These are phyloP conservation scores for Noccaea bulbosa DNA, from an alignment of 345 rosid species.

Conservation along the genomic window DNA sequence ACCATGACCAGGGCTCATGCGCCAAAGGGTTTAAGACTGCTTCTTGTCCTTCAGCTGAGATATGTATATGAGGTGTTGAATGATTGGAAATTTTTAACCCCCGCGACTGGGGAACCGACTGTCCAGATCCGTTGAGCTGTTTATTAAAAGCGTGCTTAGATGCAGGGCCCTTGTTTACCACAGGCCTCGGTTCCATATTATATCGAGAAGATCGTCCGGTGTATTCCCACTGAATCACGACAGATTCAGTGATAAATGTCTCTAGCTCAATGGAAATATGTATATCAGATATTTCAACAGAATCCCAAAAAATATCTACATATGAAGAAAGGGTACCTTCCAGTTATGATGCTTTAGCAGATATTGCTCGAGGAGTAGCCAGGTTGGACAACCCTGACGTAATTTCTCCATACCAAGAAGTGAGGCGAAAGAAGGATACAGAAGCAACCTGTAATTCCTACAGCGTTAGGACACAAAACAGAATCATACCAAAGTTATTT, in stretches of 20 bases:
- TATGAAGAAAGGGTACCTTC: conserved; percentile 62
- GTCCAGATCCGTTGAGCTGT: conserved; percentile 81
- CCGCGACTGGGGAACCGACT: conserved; percentile 80
- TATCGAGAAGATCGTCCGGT: conserved; percentile 70
- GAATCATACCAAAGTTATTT: conserved; percentile 15
- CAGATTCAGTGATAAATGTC: conserved; percentile 44
- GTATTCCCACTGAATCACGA: conserved; percentile 86
- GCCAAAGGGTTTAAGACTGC: conserved; percentile 53
- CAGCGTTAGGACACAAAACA: conserved; percentile 31
- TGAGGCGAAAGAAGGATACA: conserved; percentile 88
- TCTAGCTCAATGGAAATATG: conserved; percentile 13
- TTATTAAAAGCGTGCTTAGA: conserved; percentile 62
- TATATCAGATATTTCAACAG: conserved; percentile 24
- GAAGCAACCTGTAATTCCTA: conserved; percentile 66
- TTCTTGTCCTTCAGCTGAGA: conserved; percentile 48
- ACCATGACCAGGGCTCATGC: conserved; percentile 91
- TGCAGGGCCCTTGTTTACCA: conserved; percentile 49
- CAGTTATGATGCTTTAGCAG: conserved; percentile 80
- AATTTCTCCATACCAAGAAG: conserved; percentile 95
- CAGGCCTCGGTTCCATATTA: conserved; percentile 56
- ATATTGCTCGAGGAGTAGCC: conserved; percentile 96
- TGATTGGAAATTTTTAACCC: conserved; percentile 61
- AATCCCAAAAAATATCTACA: conserved; percentile 17
- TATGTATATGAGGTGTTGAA: conserved; percentile 58
- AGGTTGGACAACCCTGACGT: conserved; percentile 89